These are phyloP conservation scores for Globisporangium nunn DNA, from an alignment of 352 stramenopile species.

Conservation along the genomic window DNA sequence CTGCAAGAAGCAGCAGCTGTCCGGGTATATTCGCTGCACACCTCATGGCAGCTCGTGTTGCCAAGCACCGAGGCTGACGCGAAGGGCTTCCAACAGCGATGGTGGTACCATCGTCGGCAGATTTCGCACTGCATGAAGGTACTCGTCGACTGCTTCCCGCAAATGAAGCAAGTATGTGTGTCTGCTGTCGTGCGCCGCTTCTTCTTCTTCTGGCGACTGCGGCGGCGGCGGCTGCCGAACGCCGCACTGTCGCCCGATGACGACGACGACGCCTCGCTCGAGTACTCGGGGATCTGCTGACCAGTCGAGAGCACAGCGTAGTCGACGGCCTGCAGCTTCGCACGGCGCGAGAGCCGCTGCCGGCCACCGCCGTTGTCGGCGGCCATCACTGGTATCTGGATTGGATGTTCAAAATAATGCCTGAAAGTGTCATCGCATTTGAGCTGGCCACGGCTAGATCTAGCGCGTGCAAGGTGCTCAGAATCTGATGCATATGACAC, in stretches of 20 bases:
- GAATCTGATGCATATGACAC: too few relatives aligned
- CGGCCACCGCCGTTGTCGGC: background rate
- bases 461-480: too few relatives aligned
- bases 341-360: conserved; percentile 44
- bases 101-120: conserved; percentile 59
- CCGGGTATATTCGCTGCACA: conserved; percentile 1
- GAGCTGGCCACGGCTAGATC: too few relatives aligned
- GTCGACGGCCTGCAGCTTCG: conserved; percentile 70
- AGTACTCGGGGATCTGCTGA: conserved; percentile 78
- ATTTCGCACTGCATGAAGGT: conserved; percentile 69
- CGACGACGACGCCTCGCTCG: conserved; percentile 54
- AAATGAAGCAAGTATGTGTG: conserved; percentile 45
- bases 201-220: background rate
- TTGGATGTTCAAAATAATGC: too few relatives aligned
- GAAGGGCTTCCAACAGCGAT: conserved; percentile 39
- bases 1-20: too few relatives aligned
- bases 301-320: conserved; percentile 73
- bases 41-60: conserved; percentile 72
- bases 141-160: conserved; percentile 29
- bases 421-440: too few relatives aligned
- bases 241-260: conserved; percentile 41
- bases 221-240: conserved; percentile 15
- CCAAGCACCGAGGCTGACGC: conserved; percentile 55
- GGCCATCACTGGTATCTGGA: too few relatives aligned
- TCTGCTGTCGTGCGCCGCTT: background rate